A percentile compares a stretch with the other conserved stretches of the same genome.
Conservation (phyloP, 2,329 filamentous ascomycete species). For the Phaeosphaeria sp. region DNA sequence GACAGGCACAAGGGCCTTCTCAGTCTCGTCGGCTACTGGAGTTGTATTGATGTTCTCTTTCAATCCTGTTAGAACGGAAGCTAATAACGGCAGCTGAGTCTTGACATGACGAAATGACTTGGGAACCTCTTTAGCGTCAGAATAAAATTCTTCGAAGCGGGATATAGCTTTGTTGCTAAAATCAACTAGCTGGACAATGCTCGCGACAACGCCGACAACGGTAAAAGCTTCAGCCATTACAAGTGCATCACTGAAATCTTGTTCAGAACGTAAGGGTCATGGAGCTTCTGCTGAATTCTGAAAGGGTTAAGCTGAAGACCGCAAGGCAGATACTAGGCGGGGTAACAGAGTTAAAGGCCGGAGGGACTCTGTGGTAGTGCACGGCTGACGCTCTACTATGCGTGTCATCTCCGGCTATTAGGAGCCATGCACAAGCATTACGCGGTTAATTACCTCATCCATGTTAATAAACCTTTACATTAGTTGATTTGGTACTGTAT, state of each 20-base stretch:
- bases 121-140: conserved; percentile 9
- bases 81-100: conserved; percentile 12
- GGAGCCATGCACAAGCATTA: too few species aligned
- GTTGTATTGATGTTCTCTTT: conserved; percentile 8
- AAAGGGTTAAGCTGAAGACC: background rate
- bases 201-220: conserved; percentile 13
- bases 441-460: too few species aligned
- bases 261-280: too few species aligned
- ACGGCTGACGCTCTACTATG: background rate
- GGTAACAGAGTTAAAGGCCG: background rate
- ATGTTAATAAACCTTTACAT: too few species aligned
- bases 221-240: conserved; percentile 19
- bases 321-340: background rate
- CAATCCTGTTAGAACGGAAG: conserved; percentile 10
- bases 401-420: too few species aligned
- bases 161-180: conserved; percentile 11
- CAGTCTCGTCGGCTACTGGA: conserved; percentile 2
- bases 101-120: conserved; percentile 17
- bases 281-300: background rate
- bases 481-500: too few species aligned
- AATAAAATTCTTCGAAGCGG: conserved; percentile 16
- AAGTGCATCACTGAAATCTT: background rate
- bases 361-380: background rate
- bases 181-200: conserved; percentile 22
- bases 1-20: conserved; percentile 13